Base-by-base conservation (phyloP, 371 early-diverging fungal genomes). In the Entomophthora muscae region DNA sequence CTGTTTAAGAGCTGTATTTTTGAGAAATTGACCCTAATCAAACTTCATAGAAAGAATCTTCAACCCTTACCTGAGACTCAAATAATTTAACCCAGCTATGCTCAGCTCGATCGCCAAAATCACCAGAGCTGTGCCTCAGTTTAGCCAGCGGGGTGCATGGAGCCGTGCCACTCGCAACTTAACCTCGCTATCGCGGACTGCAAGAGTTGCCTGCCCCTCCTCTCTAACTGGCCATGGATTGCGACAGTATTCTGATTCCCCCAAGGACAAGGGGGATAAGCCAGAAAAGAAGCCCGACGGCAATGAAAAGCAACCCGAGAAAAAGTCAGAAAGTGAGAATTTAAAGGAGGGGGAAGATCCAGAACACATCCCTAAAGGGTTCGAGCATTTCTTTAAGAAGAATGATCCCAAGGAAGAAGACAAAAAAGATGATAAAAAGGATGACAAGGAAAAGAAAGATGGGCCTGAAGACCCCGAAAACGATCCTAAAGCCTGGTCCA, bases 371-470 rank as follows among this genome's bases (percentile, higher is more conserved):
- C 73, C 73, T 32, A 73, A 72, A 54, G 73, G 72, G 1, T 69
- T 73, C 30, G 72, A 72, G 32, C 71, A 73, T 65, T 73, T 73
- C 63, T 73, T 70, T 33, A 70, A 72, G 12, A 73, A 72, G 60
- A 60, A 33, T 61, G 42, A 32, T n/a, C n/a, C n/a, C n/a, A n/a
- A 24, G 52, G 26, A 32, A 13, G 52, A 23, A 52, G 69, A 69
- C 57, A 66, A 68, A 1, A 66, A 67, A 55, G 68, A 70, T 56
- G 69, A 69, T 63, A 52, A 63, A 0, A 71, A 71, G 62, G 58
- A 54, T 64, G 69, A 70, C 23, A 63, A 67, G 33, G 64, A 64
- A 21, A 32, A 72, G 33, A 56, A 63, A 22, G 42, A 64, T 28
- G 68, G 62, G 30, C 31, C 61, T 21, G 52, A 56, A 10, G 65